A percentile compares a stretch with the other conserved stretches of the same genome.
These are phyloP conservation scores for Cyberlindnera subsufficiens DNA, from an alignment of 805 yeast genomes.

Conservation along the genomic window DNA sequence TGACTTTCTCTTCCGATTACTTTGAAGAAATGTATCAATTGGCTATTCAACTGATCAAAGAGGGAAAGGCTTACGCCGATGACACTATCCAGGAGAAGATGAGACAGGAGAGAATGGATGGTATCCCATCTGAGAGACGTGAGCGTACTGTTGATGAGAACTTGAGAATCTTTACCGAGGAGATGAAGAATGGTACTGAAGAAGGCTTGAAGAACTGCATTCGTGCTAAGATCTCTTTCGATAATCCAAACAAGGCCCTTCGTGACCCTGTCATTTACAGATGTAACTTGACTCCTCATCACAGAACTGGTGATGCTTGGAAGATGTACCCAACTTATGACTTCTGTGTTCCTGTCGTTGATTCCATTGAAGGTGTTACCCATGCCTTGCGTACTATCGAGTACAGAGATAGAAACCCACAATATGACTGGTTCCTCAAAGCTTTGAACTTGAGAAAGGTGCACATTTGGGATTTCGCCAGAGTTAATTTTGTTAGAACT, in stretches of 20 bases:
- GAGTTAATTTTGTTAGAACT: conserved; percentile 96
- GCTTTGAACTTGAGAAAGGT: conserved; percentile 84
- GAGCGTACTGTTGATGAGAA: conserved; percentile 92
- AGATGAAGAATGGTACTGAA: conserved; percentile 92
- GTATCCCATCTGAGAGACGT: conserved; percentile 88
- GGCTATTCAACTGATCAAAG: conserved; percentile 83
- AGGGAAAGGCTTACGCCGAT: conserved; percentile 95
- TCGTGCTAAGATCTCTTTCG: conserved; percentile 94
- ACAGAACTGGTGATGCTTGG: conserved; percentile 91
- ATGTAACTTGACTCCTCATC: conserved; percentile 96
- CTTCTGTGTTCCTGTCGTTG: conserved; percentile 97
- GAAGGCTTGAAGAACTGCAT: conserved; percentile 88
- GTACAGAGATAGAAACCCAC: conserved; percentile 98
- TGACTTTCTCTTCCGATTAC: conserved; percentile 91
- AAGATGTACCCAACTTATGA: conserved; percentile 98
- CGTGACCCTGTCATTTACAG: conserved; percentile 98
- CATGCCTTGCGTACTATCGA: conserved; percentile 97
- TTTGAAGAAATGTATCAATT: conserved; percentile 86
- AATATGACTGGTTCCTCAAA: conserved; percentile 92
- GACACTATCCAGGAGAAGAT: conserved; percentile 90
- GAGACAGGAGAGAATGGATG: conserved; percentile 99
- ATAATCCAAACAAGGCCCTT: conserved; percentile 86
- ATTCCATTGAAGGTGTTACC: conserved; percentile 93
- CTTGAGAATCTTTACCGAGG: conserved; percentile 76
- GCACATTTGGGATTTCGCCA: conserved; percentile 95